Conservation (phyloP, 2,329 filamentous ascomycete genomes). For the Calonectria fujianensis region DNA sequence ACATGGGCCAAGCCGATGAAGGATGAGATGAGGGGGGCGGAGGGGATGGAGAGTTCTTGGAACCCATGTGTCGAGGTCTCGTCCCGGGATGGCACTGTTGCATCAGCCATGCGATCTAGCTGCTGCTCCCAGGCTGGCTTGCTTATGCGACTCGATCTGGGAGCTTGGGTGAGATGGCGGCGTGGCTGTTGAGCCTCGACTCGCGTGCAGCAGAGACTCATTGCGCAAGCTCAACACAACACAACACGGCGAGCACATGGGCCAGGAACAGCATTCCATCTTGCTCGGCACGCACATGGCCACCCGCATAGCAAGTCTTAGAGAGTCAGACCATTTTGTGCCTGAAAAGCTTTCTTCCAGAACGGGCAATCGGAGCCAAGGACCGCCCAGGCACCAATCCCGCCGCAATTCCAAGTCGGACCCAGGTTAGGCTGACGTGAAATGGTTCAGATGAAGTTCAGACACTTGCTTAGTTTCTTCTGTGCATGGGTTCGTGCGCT, state of each 20-base stretch:
- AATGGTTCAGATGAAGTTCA: slow-evolving; percentile 22
- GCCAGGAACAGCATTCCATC: slow-evolving; percentile 8
- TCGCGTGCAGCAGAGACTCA: slow-evolving; percentile 1
- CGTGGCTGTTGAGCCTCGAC: slow-evolving; percentile 26
- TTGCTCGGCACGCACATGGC: slow-evolving; percentile 11
- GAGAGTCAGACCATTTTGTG: neutral
- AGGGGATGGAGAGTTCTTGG: slow-evolving; percentile 45
- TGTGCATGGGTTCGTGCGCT: slow-evolving; percentile 12
- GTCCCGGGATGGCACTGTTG: slow-evolving; percentile 58
- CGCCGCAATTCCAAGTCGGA: slow-evolving; percentile 21
- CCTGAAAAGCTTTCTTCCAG: slow-evolving; percentile 3
- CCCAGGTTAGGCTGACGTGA: slow-evolving; percentile 16
- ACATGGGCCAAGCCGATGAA: slow-evolving; percentile 33
- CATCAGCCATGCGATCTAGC: slow-evolving; percentile 52
- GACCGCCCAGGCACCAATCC: slow-evolving; percentile 8
- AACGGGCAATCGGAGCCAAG: slow-evolving; percentile 3
- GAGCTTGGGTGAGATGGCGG: slow-evolving; percentile 23
- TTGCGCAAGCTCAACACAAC: neutral
- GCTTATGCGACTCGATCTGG: slow-evolving; percentile 37
- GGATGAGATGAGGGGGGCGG: slow-evolving; percentile 26
- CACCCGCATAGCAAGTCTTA: slow-evolving; percentile 22
- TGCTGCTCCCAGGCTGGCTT: slow-evolving; percentile 38
- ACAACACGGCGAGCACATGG: neutral
- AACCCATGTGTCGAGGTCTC: slow-evolving; percentile 53
- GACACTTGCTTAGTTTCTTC: slow-evolving; percentile 4